Base-by-base conservation (phyloP, 768 basidiomycete species). In the Leccinum broughii region DNA sequence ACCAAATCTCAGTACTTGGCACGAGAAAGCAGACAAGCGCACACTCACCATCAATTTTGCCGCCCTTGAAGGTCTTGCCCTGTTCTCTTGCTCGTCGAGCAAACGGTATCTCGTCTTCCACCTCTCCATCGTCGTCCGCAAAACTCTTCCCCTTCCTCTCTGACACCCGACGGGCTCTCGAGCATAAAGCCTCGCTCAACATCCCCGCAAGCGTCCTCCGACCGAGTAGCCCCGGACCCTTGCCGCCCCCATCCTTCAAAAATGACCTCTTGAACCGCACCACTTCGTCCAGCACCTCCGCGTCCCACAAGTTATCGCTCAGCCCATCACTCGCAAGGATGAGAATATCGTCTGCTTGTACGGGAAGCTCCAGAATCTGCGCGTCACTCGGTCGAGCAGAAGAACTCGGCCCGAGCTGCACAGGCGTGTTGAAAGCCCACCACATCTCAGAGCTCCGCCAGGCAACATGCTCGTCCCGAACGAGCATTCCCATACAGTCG, bases 401-500 rank as follows among this genome's bases (percentile, higher is more conserved):
- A 2, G 82, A 82, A 46, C 82, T 77, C 2, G 86, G 85, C 7
- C 86, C 86, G 32, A 89, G 84, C 66, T 87, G 86, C 30, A 81
- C 77, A 0, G 85, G 86, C n/a, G 81, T 83, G 66, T 87, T 87
- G 72, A 87, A 87, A 14, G 81, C 83, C 83, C 93, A 94, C 85
- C 94, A 95, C 92, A 96, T 95, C 74, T 97, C 95, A 48, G 91
- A 85, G 53, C 87, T 90, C 35, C 94, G 81, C 87, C 93, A 97
- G 2, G 86, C 84, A 49, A 97, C 86, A 56, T 85, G 79, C 50
- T 89, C 84, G 6, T 83, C 87, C 3, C 95, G 85, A 20, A 98
- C 85, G 22, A 97, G 81, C 82, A 92, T 89, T 22, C 88, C 87
- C 83, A 90, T 89, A 70, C 93, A 93, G 68, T 95, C 93, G 9